Percentiles rank a stretch among this genome's conserved stretches.
These are phyloP conservation scores for Lactarius hengduanensis DNA, from an alignment of 768 basidiomycete genomes.

Conservation along the genomic window DNA sequence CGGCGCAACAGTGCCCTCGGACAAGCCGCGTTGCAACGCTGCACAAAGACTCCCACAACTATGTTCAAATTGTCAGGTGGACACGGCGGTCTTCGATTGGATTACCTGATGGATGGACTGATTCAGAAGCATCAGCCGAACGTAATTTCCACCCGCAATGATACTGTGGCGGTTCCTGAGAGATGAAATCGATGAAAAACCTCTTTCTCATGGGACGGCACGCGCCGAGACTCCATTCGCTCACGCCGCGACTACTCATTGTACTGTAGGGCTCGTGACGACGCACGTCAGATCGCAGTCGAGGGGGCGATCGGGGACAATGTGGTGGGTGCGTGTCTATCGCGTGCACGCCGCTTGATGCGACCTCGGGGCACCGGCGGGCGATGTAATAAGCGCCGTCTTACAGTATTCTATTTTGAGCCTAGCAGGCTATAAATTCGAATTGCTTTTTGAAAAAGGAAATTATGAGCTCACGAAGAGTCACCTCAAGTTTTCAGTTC, in stretches of 20 bases:
- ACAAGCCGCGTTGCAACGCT: neutral
- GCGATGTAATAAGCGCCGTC: neutral
- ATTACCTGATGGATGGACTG: slow-evolving; percentile 13
- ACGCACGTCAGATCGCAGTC: neutral
- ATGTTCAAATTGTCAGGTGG: slow-evolving; percentile 1
- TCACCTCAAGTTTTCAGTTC: neutral
- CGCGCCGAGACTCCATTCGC: neutral
- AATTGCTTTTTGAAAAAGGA: neutral
- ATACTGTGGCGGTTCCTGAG: neutral
- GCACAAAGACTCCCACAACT: slow-evolving; percentile 11
- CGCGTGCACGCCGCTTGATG: neutral
- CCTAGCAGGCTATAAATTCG: neutral
- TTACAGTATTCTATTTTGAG: neutral
- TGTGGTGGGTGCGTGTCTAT: neutral
- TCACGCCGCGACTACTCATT: neutral
- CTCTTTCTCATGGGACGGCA: neutral
- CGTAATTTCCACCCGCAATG: neutral
- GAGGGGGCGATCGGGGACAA: neutral
- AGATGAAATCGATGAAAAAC: neutral
- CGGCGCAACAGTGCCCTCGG: neutral
- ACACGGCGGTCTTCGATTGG: neutral
- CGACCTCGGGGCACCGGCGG: neutral
- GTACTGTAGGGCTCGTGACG: too few relatives aligned
- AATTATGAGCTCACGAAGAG: neutral
- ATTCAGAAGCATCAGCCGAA: slow-evolving; percentile 1